Percentiles rank a stretch among this genome's conserved stretches.
Evolutionary conservation across 2,329 filamentous ascomycete species (phyloP).

Genomic region (Teratosphaeria epicoccoides): DNA sequence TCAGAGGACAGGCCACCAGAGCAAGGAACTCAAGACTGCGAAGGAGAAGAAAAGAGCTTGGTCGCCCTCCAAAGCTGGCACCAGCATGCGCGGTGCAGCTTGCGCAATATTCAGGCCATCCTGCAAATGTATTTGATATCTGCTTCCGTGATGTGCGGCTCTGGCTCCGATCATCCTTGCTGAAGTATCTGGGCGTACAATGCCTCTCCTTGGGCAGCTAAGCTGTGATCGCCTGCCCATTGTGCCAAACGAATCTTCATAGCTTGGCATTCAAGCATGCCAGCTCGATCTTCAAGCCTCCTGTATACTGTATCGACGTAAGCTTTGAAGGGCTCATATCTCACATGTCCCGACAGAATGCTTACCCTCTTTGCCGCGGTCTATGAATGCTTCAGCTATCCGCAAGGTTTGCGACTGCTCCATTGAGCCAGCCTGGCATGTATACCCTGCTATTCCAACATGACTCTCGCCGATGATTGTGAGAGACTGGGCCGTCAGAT

Average conservation of each 20-base stretch:
- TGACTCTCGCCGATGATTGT: slow-evolving; percentile 62
- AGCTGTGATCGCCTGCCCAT: slow-evolving; percentile 47
- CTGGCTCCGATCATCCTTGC: neutral
- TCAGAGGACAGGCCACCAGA: too few species aligned
- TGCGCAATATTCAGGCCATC: neutral
- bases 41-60: neutral
- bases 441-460: slow-evolving; percentile 61
- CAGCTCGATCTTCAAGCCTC: slow-evolving; percentile 55
- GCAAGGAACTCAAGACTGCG: too few species aligned
- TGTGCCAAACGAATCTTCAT: slow-evolving; percentile 73
- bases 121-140: neutral
- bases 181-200: slow-evolving; percentile 14
- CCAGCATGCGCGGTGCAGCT: too few species aligned
- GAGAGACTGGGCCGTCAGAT: slow-evolving; percentile 57
- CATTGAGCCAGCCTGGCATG: slow-evolving; percentile 23
- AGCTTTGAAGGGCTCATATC: neutral
- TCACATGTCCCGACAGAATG: neutral
- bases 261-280: slow-evolving; percentile 67
- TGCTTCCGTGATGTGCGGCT: neutral
- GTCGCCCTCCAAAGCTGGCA: too few species aligned
- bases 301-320: slow-evolving; percentile 43
- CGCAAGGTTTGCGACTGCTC: slow-evolving; percentile 20
- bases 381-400: slow-evolving; percentile 18
- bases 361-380: slow-evolving; percentile 25
- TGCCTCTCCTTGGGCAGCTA: slow-evolving; percentile 13